These are phyloP conservation scores for Manihot esculenta DNA, from an alignment of 441 rosid species.

Conservation along the genomic window DNA sequence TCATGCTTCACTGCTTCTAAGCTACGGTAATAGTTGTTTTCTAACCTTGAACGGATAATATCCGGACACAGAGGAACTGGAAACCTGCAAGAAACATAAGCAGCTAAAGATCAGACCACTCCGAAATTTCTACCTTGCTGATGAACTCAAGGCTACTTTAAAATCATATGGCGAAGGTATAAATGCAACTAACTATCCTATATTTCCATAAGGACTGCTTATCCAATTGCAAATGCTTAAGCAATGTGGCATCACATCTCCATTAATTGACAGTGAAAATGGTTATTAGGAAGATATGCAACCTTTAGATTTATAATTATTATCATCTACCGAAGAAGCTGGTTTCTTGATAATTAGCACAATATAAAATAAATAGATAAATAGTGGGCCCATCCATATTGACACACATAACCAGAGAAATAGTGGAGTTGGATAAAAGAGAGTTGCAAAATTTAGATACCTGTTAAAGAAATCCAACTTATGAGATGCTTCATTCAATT, in stretches of 20 bases:
- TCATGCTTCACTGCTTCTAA: conserved; percentile 82
- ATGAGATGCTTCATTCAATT: conserved; percentile 68
- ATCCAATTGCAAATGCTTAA: neutral
- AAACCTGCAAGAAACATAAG: conserved; percentile 53
- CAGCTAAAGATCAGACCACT: neutral
- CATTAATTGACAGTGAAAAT: neutral
- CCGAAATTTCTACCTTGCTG: neutral
- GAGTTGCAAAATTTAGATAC: conserved; percentile 32
- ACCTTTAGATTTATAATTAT: neutral
- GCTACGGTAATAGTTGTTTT: conserved; percentile 80
- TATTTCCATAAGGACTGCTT: neutral
- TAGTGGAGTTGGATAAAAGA: neutral
- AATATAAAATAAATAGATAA: no score
- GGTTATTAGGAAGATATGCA: neutral
- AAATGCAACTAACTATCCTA: neutral
- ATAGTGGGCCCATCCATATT: neutral
- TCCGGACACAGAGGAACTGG: conserved; percentile 84
- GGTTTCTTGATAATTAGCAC: neutral
- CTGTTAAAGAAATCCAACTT: conserved; percentile 79
- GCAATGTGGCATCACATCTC: neutral
- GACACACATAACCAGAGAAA: neutral
- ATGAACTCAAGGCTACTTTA: neutral
- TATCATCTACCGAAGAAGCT: neutral
- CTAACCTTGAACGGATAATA: conserved; percentile 68
- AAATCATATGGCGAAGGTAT: neutral